phyloP scores from a whole-genome alignment of 2,329 filamentous ascomycete species.

The Aplosporella prunicola region DNA sequence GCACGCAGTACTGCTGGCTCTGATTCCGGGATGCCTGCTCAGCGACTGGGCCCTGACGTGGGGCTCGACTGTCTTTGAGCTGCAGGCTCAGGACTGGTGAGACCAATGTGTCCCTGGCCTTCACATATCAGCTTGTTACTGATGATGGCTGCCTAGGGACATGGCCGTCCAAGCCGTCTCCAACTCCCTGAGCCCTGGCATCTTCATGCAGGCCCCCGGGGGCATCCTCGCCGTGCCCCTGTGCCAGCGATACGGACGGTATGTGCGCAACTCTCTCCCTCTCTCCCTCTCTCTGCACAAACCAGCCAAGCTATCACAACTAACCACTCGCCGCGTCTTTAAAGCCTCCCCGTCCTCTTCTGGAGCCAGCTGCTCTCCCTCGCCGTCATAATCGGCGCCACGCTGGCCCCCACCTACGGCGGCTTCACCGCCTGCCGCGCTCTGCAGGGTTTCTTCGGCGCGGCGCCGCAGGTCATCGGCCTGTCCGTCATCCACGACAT shows the following conservation, averaged over 20 bases:
- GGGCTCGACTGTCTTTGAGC: slow-evolving; percentile 10
- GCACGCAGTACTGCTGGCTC: slow-evolving; percentile 16
- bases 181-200: slow-evolving; percentile 29
- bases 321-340: not conserved
- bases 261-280: too few relatives aligned
- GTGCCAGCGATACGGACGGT: slow-evolving; percentile 33
- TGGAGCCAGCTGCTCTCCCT: slow-evolving; percentile 19
- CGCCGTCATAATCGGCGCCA: slow-evolving; percentile 15
- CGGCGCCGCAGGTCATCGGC: slow-evolving; percentile 20
- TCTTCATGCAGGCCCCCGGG: slow-evolving; percentile 15
- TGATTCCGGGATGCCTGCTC: slow-evolving; percentile 16
- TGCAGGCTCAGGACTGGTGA: slow-evolving; percentile 13
- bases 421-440: slow-evolving; percentile 19
- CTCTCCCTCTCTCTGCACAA: slow-evolving; percentile 4
- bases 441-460: slow-evolving; percentile 20
- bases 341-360: slow-evolving; percentile 21
- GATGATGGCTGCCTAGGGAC: slow-evolving; percentile 19
- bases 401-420: slow-evolving; percentile 15
- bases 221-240: slow-evolving; percentile 19
- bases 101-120: slow-evolving; percentile 5
- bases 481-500: slow-evolving; percentile 26
- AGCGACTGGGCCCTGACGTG: slow-evolving; percentile 17
- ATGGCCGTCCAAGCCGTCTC: slow-evolving; percentile 25
- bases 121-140: slow-evolving; percentile 2
- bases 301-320: not conserved